Percentiles rank a stretch among this genome's conserved stretches.
Conservation (phyloP, 257 asterid genomes). For the Jacaranda copaia region DNA sequence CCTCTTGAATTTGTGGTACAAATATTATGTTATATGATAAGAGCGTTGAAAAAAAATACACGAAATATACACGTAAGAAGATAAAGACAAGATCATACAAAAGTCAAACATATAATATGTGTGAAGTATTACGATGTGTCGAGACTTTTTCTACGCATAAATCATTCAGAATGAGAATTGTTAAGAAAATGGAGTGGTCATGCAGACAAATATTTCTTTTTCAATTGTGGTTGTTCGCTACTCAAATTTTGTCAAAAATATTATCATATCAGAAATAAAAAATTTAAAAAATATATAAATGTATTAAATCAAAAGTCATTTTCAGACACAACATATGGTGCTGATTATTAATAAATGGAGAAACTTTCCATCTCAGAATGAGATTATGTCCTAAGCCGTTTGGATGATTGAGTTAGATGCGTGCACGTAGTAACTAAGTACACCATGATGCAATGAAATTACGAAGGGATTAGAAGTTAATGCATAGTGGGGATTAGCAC, state of each 20-base stretch:
- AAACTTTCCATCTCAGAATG: background rate
- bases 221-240: too few species aligned
- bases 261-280: too few species aligned
- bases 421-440: constrained; percentile 35
- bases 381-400: background rate
- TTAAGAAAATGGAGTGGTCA: too few species aligned
- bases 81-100: background rate
- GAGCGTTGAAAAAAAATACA: background rate
- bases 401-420: constrained; percentile 34
- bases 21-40: background rate
- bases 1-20: background rate
- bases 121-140: background rate
- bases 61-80: background rate
- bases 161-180: background rate
- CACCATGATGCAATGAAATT: constrained; percentile 6
- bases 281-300: too few species aligned
- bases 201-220: too few species aligned
- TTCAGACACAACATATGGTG: background rate
- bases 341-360: background rate
- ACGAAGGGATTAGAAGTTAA: background rate
- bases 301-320: background rate
- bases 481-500: background rate
- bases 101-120: background rate
- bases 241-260: too few species aligned
- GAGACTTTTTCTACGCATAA: background rate